phyloP scores from a whole-genome alignment of 768 basidiomycete species.

The Rhodotorula taiwanensis region DNA sequence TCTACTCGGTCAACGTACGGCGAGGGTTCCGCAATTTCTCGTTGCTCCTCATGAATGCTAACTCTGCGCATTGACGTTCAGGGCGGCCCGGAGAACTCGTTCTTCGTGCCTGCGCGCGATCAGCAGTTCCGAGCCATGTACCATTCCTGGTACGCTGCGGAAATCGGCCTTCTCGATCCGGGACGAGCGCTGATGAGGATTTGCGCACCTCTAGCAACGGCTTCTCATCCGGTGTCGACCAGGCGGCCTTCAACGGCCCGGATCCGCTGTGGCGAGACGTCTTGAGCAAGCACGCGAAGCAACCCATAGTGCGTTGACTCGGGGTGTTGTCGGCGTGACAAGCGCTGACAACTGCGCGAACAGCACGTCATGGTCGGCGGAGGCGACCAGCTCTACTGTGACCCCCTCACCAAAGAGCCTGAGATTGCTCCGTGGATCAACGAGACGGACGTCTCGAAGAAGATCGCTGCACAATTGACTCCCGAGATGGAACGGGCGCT shows the following conservation, averaged over 20 bases:
- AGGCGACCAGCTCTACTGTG: slow-evolving; percentile 42
- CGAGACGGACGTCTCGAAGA: slow-evolving; percentile 55
- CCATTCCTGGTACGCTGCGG: slow-evolving; percentile 23
- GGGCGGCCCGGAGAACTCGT: slow-evolving; percentile 54
- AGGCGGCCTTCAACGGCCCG: slow-evolving; percentile 50
- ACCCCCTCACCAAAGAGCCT: slow-evolving; percentile 65
- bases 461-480: slow-evolving; percentile 57
- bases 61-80: slow-evolving; percentile 37
- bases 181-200: no score
- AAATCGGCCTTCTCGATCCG: no score
- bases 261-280: slow-evolving; percentile 74
- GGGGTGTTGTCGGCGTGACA: no score
- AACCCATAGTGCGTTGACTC: slow-evolving; percentile 53
- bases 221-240: slow-evolving; percentile 64
- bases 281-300: slow-evolving; percentile 67
- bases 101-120: slow-evolving; percentile 69
- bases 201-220: slow-evolving; percentile 37
- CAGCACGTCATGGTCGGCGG: slow-evolving; percentile 82
- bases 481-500: slow-evolving; percentile 67
- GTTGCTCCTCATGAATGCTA: no score
- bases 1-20: slow-evolving; percentile 75
- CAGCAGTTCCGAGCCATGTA: slow-evolving; percentile 65
- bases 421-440: slow-evolving; percentile 81
- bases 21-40: fast-evolving
- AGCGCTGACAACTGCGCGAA: no score